Base-by-base conservation (phyloP, 306 rosid species). In the Ormosia semicastrata region DNA sequence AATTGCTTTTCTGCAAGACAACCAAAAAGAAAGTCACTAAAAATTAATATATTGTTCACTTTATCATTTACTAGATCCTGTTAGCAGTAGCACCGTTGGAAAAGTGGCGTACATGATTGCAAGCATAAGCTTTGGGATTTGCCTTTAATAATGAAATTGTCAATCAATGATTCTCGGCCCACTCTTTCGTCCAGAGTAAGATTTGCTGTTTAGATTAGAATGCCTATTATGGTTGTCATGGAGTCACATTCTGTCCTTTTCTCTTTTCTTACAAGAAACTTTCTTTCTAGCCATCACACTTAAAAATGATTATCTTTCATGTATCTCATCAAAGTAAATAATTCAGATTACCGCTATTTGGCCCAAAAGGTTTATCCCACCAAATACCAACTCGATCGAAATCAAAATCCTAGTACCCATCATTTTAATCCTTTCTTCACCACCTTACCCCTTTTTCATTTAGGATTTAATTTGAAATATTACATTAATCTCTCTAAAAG, bases 1-100 rank as follows among this genome's bases (percentile, higher is more conserved):
- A 60, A 50, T 59, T 60, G 57, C 69, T 72, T 85, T 86, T 46
- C 57, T 33, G 66, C 41, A 43, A 58, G 83, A 44, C 85, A 76
- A 37, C 33, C 32, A 33, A n/a, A 74, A 60, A 79, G 58, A 53
- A 54, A 32, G 41, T 53, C 72, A 53, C 6, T 18, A 4, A 53
- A 58, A 75, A 34, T 34, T 30, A 67, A 12, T 41, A n/a, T 67
- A 47, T 39, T 6, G 77, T 67, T 60, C 73, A 30, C 75, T 77
- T 74, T 60, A 83, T 60, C n/a, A 71, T 65, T 72, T 37, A 40
- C 36, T 32, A 50, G 77, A 77, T 77, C 46, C 62, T 44, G 3
- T 43, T 36, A 36, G 24, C 24, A 24, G 24, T 40, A 39, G 78
- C 83, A 57, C 78, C 77, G 64, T 66, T 73, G 81, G 74, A 79